phyloP scores from a whole-genome alignment of 352 stramenopile species.

The Phytophthora constricta region DNA sequence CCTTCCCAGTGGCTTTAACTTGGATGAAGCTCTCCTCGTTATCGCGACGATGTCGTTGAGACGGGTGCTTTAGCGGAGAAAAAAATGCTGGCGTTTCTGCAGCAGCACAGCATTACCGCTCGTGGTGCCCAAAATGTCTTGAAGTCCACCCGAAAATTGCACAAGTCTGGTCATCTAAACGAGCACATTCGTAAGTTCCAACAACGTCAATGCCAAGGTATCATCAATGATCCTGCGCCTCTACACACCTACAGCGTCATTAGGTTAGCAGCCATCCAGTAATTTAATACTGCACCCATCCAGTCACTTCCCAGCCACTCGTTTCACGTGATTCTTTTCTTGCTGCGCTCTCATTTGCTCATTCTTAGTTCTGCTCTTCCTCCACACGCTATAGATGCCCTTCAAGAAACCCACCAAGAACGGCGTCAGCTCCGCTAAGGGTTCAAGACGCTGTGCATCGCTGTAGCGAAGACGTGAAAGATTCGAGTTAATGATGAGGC shows the following conservation, averaged over 20 bases:
- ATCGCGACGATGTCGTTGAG: neutral
- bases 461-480: too few species aligned
- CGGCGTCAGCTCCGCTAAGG: too few species aligned
- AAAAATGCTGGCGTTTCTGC: neutral
- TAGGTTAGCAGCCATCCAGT: neutral
- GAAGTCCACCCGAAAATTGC: neutral
- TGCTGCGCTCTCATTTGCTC: too few species aligned
- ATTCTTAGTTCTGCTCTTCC: too few species aligned
- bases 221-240: neutral
- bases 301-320: too few species aligned
- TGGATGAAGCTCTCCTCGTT: neutral
- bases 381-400: too few species aligned
- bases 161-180: neutral
- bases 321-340: too few species aligned
- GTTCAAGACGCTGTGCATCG: too few species aligned
- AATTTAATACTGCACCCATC: too few species aligned
- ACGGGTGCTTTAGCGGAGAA: neutral
- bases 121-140: neutral
- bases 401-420: too few species aligned
- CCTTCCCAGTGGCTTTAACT: neutral
- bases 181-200: neutral
- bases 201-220: neutral
- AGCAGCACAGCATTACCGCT: neutral
- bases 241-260: neutral
- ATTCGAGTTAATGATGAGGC: too few species aligned